Evolutionary conservation across 192 early-diverging fungal species (phyloP), one percentile per base, ranked within the genome.

Genomic region (Cladochytrium replicatum): DNA sequence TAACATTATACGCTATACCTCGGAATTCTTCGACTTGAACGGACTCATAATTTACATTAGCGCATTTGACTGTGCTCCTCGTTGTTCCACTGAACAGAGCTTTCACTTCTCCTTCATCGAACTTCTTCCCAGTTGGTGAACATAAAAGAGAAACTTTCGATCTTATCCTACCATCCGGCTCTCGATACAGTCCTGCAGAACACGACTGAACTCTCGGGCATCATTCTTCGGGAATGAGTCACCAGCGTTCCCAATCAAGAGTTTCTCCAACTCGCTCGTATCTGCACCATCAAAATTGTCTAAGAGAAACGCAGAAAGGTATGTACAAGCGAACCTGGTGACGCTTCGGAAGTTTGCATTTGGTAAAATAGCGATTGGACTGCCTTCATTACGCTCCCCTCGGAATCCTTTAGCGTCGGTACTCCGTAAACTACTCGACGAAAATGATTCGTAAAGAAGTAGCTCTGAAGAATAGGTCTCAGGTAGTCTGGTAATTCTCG

Each of bases 401-500:
- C n/a, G n/a, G n/a, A n/a, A n/a, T n/a, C n/a, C n/a, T n/a, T n/a
- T n/a, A n/a, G n/a, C n/a, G n/a, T n/a, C n/a, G n/a, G n/a, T n/a
- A n/a, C n/a, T n/a, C n/a, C n/a, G n/a, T n/a, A n/a, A n/a, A n/a
- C n/a, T n/a, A n/a, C n/a, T 55, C 83, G 87, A 46, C 95, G 82
- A 61, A 99, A 95, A 54, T 85, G 83, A 58, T 82, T 93, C 9
- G 91, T 95, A 57, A 86, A 95, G 55, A 86, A 97, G 24, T 95
- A 70, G 19, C 88, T 91, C 58, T 99, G 96, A 27, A 99, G 73
- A 15, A 97, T 68, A 41, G 92, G 93, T 71, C 96, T 99, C 91
- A 99, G 91, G 63, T 99, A 99, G 68, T 93, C 91, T 0, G 96
- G 97, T n/a, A n/a, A n/a, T 1, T 91, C 91, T 11, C 92, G 93